A percentile compares a stretch with the other conserved stretches of the same genome.
phyloP scores from a whole-genome alignment of 2,329 filamentous ascomycete genomes.

The Fusarium sp. region DNA sequence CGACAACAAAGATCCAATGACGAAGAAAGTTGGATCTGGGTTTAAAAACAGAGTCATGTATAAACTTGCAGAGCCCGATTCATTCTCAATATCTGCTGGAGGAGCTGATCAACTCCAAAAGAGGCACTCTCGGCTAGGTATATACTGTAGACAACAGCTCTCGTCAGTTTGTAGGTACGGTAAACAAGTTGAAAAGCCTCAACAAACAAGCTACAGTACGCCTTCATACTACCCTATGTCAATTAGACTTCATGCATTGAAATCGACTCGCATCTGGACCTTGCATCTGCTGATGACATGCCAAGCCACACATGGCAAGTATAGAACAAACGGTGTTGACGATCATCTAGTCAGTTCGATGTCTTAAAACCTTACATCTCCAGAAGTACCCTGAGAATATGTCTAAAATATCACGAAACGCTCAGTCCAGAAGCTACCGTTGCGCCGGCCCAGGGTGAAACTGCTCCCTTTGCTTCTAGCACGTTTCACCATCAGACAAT shows the following conservation, averaged over 20 bases:
- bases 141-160: too few species aligned
- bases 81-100: background rate
- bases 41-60: background rate
- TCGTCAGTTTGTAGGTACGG: too few species aligned
- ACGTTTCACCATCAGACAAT: slow-evolving; percentile 30
- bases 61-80: background rate
- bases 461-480: slow-evolving; percentile 23
- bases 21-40: background rate
- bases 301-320: slow-evolving; percentile 1
- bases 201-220: too few species aligned
- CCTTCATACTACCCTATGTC: too few species aligned
- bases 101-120: background rate
- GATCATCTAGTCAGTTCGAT: slow-evolving; percentile 5
- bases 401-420: slow-evolving; percentile 19
- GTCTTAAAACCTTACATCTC: background rate
- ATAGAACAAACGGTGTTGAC: slow-evolving; percentile 13
- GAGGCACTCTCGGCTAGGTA: background rate
- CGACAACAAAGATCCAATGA: background rate
- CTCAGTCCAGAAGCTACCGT: slow-evolving; percentile 3
- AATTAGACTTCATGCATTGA: too few species aligned
- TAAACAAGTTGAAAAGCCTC: too few species aligned
- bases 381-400: background rate
- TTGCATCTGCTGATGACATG: slow-evolving; percentile 3
- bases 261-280: too few species aligned
- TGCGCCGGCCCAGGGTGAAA: slow-evolving; percentile 18